Base-by-base conservation (phyloP, 1,284 basidiomycete species). In the Apiotrichum gamsii region DNA sequence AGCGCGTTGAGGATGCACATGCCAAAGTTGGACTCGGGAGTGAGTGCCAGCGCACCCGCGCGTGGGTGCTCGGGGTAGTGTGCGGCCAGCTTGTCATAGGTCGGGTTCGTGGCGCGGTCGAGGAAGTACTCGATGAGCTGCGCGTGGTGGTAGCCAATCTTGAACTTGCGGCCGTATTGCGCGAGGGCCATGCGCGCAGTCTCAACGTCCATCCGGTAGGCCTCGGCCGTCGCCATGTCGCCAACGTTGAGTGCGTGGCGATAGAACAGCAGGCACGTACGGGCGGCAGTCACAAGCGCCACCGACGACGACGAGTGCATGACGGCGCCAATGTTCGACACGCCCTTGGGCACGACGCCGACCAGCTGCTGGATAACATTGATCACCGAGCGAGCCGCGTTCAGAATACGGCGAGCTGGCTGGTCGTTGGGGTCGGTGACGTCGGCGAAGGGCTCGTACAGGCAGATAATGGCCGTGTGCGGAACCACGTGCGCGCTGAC, bases 391-490 rank as follows among this genome's bases (percentile, higher is more conserved):
- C 66, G 65, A 16, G 67, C 58, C 9, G 69, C 65, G 19, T 54
- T 53, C 5, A 65, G 34, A 9, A 73, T 52, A 8, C 68, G 56
- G 9, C 61, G 45, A 11, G 62, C 54, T 1, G 69, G 55, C 16
- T 50, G 57, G 51, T 72, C 69, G 21, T 59, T 55, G 4, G 61
- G 53, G 41, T 71, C 68, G 8, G 56, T 51, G 19, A 72, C 48
- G 42, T 71, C 64, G 1, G 70, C 69, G 37, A 70, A 72, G 8
- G 66, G 60, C 47, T 73, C 72, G 50, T 70, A 68, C 5, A 73
- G 58, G 30, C 61, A 67, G 38, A 72, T 72, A 32, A 59, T 57
- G 1, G 66, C 63, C 25, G 62, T 53, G 39, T 70, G 62, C 5
- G 69, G 69, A 3, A 70, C 21, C 49, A 67, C 53, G 37, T 69